Conservation (phyloP, 768 basidiomycete genomes). For the Suillus sp. region DNA sequence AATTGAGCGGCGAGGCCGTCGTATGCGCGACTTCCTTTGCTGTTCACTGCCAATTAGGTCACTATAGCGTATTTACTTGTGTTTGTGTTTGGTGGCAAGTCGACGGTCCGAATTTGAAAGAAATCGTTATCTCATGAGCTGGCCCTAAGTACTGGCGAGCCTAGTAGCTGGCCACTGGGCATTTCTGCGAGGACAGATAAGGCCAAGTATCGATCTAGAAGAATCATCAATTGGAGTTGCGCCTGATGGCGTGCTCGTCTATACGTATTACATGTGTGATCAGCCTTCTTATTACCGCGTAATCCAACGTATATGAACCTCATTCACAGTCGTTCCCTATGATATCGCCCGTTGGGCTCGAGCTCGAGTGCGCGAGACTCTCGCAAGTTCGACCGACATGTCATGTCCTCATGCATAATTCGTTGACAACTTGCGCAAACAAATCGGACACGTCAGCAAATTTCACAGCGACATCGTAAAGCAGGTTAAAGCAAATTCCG, state of each 20-base stretch:
- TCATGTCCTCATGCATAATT: neutral
- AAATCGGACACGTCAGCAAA: slow-evolving; percentile 20
- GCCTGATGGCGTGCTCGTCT: slow-evolving; percentile 5
- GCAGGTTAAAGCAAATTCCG: neutral
- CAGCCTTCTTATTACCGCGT: neutral
- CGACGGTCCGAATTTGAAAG: neutral
- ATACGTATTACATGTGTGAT: neutral
- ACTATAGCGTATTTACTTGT: slow-evolving; percentile 14
- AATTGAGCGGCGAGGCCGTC: slow-evolving; percentile 4
- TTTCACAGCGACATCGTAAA: slow-evolving; percentile 6
- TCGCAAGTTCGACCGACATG: too few species aligned
- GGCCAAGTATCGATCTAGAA: too few species aligned
- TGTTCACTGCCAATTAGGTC: slow-evolving; percentile 15
- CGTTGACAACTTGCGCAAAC: slow-evolving; percentile 17
- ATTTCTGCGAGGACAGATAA: neutral
- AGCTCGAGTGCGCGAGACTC: neutral
- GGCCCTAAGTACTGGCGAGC: neutral
- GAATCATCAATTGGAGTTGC: neutral
- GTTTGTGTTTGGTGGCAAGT: slow-evolving; percentile 16
- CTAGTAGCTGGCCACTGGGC: neutral
- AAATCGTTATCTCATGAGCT: slow-evolving; percentile 1
- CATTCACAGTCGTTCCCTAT: neutral
- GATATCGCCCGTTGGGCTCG: neutral
- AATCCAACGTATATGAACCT: neutral
- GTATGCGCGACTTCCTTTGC: slow-evolving; percentile 12